These are phyloP conservation scores for Hibiscus tridactylites DNA, from an alignment of 345 rosid genomes.

Conservation along the genomic window DNA sequence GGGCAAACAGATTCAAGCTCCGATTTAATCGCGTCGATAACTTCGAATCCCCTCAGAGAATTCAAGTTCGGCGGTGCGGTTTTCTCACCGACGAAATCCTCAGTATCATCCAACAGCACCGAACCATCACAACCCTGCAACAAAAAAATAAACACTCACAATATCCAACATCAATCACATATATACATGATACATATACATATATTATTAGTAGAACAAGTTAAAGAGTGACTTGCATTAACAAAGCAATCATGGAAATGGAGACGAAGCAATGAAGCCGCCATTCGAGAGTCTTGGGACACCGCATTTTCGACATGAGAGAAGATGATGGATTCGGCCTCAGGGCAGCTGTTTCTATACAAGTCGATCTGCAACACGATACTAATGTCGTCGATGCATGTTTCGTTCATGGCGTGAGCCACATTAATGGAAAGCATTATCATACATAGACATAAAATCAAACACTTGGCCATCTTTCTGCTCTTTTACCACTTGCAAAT, in stretches of 20 bases:
- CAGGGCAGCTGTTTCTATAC: constrained; percentile 54
- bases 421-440: constrained; percentile 12
- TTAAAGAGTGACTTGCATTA: constrained; percentile 36
- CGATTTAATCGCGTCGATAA: constrained; percentile 58
- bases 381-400: constrained; percentile 39
- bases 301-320: constrained; percentile 54
- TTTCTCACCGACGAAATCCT: constrained; percentile 60
- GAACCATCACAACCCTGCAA: constrained; percentile 83
- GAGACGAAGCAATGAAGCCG: constrained; percentile 69
- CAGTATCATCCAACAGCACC: constrained; percentile 61
- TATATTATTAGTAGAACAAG: not conserved
- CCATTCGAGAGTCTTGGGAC: constrained; percentile 61
- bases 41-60: constrained; percentile 80
- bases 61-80: constrained; percentile 77
- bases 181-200: not conserved
- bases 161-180: not conserved
- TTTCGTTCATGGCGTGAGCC: constrained; percentile 27
- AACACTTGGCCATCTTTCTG: constrained; percentile 11
- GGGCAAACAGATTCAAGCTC: constrained; percentile 68
- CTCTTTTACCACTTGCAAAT: not conserved
- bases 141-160: not conserved
- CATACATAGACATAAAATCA: constrained; percentile 8
- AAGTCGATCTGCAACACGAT: constrained; percentile 34
- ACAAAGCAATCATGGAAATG: constrained; percentile 83
- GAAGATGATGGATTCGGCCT: constrained; percentile 54